phyloP scores from a whole-genome alignment of 2,329 filamentous ascomycete genomes.

The Pseudofabraea citricarpa region DNA sequence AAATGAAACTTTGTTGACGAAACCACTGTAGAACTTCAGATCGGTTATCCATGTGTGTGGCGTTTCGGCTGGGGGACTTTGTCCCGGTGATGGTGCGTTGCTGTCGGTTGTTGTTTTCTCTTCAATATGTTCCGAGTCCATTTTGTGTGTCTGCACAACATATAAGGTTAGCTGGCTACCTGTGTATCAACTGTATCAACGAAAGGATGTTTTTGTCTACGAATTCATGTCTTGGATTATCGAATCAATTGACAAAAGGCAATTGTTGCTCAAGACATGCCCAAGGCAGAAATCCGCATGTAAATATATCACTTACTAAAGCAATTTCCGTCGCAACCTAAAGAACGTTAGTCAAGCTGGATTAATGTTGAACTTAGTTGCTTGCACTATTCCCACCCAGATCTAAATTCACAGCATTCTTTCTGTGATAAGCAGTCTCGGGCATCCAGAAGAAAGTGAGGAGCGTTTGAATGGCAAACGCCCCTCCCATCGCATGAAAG shows the following conservation, averaged over 20 bases:
- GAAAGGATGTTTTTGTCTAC: too few relatives aligned
- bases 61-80: constrained; percentile 13
- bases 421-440: constrained; percentile 32
- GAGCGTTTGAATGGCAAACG: constrained; percentile 31
- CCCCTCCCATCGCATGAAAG: constrained; percentile 35
- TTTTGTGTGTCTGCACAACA: constrained; percentile 18
- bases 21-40: constrained; percentile 32
- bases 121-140: constrained; percentile 20
- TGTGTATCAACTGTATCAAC: too few relatives aligned
- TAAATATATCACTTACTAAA: too few relatives aligned
- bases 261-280: too few relatives aligned
- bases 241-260: too few relatives aligned
- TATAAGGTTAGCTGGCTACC: too few relatives aligned
- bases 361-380: constrained; percentile 5
- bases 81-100: neutral
- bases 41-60: constrained; percentile 23
- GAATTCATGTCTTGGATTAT: too few relatives aligned
- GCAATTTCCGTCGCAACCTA: constrained; percentile 11
- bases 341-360: constrained; percentile 1
- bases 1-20: constrained; percentile 31
- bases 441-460: constrained; percentile 38
- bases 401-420: constrained; percentile 31
- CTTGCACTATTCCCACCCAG: constrained; percentile 24
- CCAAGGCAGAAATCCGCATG: too few relatives aligned
- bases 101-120: constrained; percentile 4